Percentiles rank a stretch among this genome's conserved stretches.
phyloP scores from a whole-genome alignment of 192 early-diverging fungal genomes.

The Entomortierella lignicola region DNA sequence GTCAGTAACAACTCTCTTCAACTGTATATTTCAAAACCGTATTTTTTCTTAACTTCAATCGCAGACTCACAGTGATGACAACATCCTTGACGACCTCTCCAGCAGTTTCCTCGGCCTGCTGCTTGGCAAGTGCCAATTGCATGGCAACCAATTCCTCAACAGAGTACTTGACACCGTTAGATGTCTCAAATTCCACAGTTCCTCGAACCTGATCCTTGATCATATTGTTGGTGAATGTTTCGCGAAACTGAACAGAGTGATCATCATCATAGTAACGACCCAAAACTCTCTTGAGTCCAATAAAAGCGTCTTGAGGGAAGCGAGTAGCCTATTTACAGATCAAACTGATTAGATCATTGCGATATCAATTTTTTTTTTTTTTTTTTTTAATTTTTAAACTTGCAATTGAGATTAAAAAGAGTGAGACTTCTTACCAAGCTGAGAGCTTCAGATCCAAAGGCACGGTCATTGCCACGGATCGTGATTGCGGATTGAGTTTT shows the following conservation, averaged over 20 bases:
- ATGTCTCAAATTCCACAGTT: constrained; percentile 77
- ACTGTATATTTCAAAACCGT: too few relatives aligned
- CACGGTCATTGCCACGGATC: constrained; percentile 83
- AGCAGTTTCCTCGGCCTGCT: constrained; percentile 83
- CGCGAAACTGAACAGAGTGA: constrained; percentile 74
- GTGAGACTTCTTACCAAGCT: constrained; percentile 67
- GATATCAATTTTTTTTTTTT: background rate
- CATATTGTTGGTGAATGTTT: constrained; percentile 85
- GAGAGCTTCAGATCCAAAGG: constrained; percentile 90
- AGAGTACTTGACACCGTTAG: constrained; percentile 64
- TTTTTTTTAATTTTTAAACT: background rate
- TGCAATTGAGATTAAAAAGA: constrained; percentile 1
- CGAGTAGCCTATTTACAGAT: constrained; percentile 70
- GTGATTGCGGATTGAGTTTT: constrained; percentile 90
- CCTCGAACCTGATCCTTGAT: constrained; percentile 70
- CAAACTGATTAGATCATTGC: background rate
- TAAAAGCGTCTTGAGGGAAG: constrained; percentile 86
- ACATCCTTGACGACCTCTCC: constrained; percentile 82
- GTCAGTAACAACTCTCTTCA: background rate
- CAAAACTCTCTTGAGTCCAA: constrained; percentile 85
- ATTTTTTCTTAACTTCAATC: background rate
- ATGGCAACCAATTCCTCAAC: constrained; percentile 95
- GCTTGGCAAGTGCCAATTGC: constrained; percentile 90
- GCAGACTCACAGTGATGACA: constrained; percentile 84
- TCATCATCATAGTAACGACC: constrained; percentile 83